These are phyloP conservation scores for Melaleuca alternifolia DNA, from an alignment of 345 rosid species.

Conservation along the genomic window DNA sequence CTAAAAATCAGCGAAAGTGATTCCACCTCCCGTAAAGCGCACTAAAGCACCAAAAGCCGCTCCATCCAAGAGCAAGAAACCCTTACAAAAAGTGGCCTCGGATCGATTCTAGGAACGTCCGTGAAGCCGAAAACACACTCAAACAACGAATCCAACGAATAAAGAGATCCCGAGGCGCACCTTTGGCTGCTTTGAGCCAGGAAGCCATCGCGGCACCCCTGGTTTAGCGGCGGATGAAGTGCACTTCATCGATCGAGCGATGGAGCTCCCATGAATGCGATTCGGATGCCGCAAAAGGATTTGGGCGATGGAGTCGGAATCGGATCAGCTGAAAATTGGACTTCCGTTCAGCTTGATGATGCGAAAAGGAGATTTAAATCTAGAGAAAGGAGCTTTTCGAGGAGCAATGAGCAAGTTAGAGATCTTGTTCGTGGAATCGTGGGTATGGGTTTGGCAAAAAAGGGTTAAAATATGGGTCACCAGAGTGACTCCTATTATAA, in stretches of 20 bases:
- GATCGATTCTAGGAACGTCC: not conserved
- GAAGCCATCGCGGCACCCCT: slow-evolving; percentile 48
- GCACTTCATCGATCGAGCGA: slow-evolving; percentile 15
- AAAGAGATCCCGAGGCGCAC: slow-evolving; percentile 20
- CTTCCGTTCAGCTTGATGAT: not conserved
- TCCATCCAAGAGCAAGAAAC: not conserved
- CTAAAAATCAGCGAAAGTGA: too few species aligned
- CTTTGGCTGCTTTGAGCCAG: slow-evolving; percentile 99
- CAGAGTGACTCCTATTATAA: too few species aligned
- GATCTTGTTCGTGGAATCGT: too few species aligned
- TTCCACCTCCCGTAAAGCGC: not conserved
- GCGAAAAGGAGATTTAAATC: not conserved
- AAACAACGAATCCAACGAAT: not conserved
- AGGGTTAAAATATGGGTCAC: too few species aligned
- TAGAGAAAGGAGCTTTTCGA: not conserved
- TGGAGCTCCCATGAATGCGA: slow-evolving; percentile 31
- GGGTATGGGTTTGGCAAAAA: too few species aligned
- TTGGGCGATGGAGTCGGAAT: not conserved
- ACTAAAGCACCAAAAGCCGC: not conserved
- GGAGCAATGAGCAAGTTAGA: too few species aligned
- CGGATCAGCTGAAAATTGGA: not conserved
- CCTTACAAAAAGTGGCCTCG: not conserved
- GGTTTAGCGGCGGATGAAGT: slow-evolving; percentile 2
- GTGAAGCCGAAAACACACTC: not conserved
- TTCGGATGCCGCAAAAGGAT: not conserved